Base-by-base conservation (phyloP, 2,329 filamentous ascomycete genomes). In the Fusarium humuli region DNA sequence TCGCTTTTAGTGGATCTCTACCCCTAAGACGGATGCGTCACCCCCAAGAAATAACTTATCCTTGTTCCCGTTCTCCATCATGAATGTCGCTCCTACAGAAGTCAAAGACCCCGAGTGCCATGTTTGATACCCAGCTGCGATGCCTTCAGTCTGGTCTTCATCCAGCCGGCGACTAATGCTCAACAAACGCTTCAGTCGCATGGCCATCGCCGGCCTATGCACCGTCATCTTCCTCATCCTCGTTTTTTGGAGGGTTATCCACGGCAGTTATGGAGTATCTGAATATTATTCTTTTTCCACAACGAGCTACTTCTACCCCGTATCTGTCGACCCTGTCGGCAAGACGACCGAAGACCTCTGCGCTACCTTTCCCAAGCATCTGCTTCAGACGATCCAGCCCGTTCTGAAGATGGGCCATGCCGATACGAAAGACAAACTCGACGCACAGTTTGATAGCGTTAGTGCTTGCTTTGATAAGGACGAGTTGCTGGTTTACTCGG, bases 401-500 rank as follows among this genome's bases (percentile, higher is more conserved):
- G 77, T 79, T 37, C 67, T 79, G 44, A 79, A 79, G 66, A 75
- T 79, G 56, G 77, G 77, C 25, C 77, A 79, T 30, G 75, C 77
- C 60, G 77, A 77, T 49, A 66, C 66, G 25, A 70, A 65, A 27
- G 61, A 70, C 32, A 77, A 75, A 64, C 57, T 79, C 7, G 73
- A 77, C 29, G 81, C 84, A 6, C 85, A 87, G 56, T 77, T 89
- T 47, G 76, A 81, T 44, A 87, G 83, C 68, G 83, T 86, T 34
- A 87, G 86, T 47, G 83, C 84, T 22, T 88, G 83, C 75, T 84
- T 87, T 27, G 68, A 65, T 10, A 75, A 79, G 5, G 73, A 69
- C 44, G 78, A 80, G 18, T 75, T 86, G 18, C 79, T 86, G 52
- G 78, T 88, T 69, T 83, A 85, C 71, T 87, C 85, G 57, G 86